Evolutionary conservation across 306 rosid species (phyloP).

Genomic region (Pterocarpus santalinus): DNA sequence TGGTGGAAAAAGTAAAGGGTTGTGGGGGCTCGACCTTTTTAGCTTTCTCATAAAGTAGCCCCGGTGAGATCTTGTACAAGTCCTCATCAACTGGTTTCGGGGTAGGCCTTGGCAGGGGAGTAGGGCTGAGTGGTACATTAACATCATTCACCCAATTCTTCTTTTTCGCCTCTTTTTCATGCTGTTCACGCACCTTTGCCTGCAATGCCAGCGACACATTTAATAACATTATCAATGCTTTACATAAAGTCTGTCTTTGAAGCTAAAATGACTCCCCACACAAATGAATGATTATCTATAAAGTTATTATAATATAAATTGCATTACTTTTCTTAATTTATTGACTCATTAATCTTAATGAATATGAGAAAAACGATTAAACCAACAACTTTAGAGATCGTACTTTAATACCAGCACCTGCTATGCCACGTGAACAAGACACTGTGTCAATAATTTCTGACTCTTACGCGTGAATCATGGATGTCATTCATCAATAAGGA

Average conservation of each 20-base stretch:
- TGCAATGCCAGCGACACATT: slow-evolving; percentile 46
- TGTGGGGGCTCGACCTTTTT: slow-evolving; percentile 65
- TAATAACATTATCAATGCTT: slow-evolving; percentile 29
- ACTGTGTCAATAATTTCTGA: not conserved
- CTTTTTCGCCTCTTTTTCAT: slow-evolving; percentile 63
- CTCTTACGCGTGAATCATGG: slow-evolving; percentile 36
- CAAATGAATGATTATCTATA: slow-evolving; percentile 11
- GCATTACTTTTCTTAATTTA: slow-evolving; percentile 1
- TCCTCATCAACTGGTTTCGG: slow-evolving; percentile 89
- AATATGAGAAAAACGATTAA: not conserved
- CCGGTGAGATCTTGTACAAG: slow-evolving; percentile 82
- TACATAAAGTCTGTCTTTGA: slow-evolving; percentile 30
- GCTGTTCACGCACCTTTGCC: slow-evolving; percentile 59
- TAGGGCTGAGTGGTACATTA: slow-evolving; percentile 45
- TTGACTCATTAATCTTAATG: not conserved
- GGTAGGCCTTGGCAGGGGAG: slow-evolving; percentile 48
- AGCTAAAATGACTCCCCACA: not conserved
- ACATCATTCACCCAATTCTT: slow-evolving; percentile 58
- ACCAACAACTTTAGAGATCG: not conserved
- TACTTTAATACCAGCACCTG: not conserved
- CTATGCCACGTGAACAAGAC: slow-evolving; percentile 28
- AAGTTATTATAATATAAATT: not conserved
- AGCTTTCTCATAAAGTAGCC: slow-evolving; percentile 62
- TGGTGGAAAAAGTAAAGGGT: not conserved
- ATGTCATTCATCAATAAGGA: not conserved